phyloP scores from a whole-genome alignment of 2,329 filamentous ascomycete genomes.

The Elsinoe perseae region DNA sequence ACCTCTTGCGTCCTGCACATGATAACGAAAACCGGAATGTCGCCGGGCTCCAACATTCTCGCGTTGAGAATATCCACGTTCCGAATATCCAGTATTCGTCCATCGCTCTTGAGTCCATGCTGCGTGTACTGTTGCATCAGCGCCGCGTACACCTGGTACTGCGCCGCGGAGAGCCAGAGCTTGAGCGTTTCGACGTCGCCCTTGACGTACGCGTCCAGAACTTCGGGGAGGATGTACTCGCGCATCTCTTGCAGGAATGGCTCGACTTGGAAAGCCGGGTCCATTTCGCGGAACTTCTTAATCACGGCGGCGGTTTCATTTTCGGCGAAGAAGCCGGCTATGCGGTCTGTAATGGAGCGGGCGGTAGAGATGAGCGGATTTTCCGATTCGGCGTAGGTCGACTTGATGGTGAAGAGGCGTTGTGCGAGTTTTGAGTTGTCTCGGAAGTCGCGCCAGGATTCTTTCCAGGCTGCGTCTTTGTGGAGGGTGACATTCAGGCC shows the following conservation, averaged over 20 bases:
- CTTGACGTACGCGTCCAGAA: conserved; percentile 96
- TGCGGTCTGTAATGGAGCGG: conserved; percentile 83
- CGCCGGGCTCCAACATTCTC: conserved; percentile 72
- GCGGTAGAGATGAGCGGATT: conserved; percentile 91
- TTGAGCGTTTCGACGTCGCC: conserved; percentile 85
- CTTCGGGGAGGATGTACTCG: conserved; percentile 95
- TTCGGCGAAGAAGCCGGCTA: conserved; percentile 94
- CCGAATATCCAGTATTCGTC: conserved; percentile 88
- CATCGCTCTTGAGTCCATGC: conserved; percentile 87
- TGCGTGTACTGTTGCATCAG: conserved; percentile 93
- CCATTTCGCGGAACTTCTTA: conserved; percentile 95
- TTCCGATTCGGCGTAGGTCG: conserved; percentile 89
- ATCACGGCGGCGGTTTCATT: conserved; percentile 97
- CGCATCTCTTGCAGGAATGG: conserved; percentile 91
- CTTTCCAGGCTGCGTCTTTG: conserved; percentile 96
- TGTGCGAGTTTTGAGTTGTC: conserved; percentile 86
- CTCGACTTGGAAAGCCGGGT: conserved; percentile 89
- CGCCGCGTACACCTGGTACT: conserved; percentile 95
- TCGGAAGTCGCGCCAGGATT: conserved; percentile 94
- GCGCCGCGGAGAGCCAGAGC: conserved; percentile 90
- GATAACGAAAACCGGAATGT: conserved; percentile 92
- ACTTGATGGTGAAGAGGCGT: conserved; percentile 76
- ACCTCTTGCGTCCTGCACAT: conserved; percentile 96
- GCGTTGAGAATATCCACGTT: conserved; percentile 82
- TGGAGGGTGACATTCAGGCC: conserved; percentile 91